Conservation (phyloP, 305 asterid genomes). For the Fraxinus xanthoxyloides region DNA sequence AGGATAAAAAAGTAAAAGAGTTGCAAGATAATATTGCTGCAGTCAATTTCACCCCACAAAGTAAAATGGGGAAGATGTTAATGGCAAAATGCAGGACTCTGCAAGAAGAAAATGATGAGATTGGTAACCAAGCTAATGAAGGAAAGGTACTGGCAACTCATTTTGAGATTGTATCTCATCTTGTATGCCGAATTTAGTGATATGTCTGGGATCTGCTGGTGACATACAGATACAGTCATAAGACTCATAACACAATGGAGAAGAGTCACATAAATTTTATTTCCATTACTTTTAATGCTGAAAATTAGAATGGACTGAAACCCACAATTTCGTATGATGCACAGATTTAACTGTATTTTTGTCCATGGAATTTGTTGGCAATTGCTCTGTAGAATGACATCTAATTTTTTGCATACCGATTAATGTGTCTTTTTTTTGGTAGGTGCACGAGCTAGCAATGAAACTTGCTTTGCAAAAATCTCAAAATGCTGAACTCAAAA, state of each 20-base stretch:
- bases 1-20: constrained; percentile 89
- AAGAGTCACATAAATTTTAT: not conserved
- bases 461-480: constrained; percentile 83
- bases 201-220: not conserved
- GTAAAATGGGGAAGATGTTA: constrained; percentile 96
- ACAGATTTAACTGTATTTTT: constrained; percentile 1
- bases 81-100: constrained; percentile 96
- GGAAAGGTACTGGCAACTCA: constrained; percentile 68
- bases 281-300: constrained; percentile 14
- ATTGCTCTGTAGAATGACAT: not conserved
- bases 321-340: not conserved
- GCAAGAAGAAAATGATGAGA: constrained; percentile 95
- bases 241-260: not conserved
- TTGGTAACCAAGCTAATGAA: constrained; percentile 95
- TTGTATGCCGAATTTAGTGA: not conserved
- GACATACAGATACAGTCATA: not conserved
- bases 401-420: not conserved
- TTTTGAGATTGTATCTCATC: constrained; percentile 13
- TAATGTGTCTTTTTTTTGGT: constrained; percentile 16
- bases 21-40: constrained; percentile 89
- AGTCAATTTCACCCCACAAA: constrained; percentile 89
- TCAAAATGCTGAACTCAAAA: constrained; percentile 73
- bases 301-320: not conserved
- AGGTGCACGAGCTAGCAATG: constrained; percentile 89
- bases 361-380: not conserved